These are phyloP conservation scores for Acaromyces ingoldii DNA, from an alignment of 1,284 basidiomycete genomes.

Conservation along the genomic window DNA sequence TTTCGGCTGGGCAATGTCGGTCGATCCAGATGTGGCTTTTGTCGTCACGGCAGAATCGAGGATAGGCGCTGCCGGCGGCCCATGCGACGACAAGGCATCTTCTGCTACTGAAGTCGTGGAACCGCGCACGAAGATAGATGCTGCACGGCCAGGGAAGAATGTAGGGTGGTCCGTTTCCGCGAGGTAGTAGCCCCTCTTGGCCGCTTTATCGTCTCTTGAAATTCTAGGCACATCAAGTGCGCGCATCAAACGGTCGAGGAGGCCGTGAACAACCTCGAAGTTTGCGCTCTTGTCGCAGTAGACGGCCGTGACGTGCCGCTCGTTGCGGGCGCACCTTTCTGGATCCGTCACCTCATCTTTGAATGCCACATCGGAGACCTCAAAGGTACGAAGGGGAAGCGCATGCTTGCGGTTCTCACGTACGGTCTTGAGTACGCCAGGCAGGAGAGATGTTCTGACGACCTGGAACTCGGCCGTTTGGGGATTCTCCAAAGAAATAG, in stretches of 20 bases:
- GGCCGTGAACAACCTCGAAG: slow-evolving; percentile 92
- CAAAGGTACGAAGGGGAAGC: slow-evolving; percentile 87
- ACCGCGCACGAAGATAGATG: slow-evolving; percentile 78
- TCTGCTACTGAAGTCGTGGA: slow-evolving; percentile 50
- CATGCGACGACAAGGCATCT: too few relatives aligned
- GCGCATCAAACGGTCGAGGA: slow-evolving; percentile 89
- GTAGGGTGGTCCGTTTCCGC: slow-evolving; percentile 76
- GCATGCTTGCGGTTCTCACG: slow-evolving; percentile 93
- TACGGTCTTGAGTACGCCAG: slow-evolving; percentile 91
- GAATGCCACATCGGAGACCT: slow-evolving; percentile 86
- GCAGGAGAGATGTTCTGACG: slow-evolving; percentile 87
- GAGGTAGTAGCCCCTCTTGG: slow-evolving; percentile 79
- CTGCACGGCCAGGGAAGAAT: slow-evolving; percentile 91
- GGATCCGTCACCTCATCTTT: slow-evolving; percentile 64
- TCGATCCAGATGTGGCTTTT: not conserved
- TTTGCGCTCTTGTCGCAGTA: slow-evolving; percentile 95
- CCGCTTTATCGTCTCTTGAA: slow-evolving; percentile 56
- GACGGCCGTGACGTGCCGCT: slow-evolving; percentile 78
- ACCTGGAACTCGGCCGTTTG: slow-evolving; percentile 98
- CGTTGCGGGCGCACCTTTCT: slow-evolving; percentile 82
- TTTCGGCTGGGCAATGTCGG: not conserved
- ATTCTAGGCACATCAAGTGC: slow-evolving; percentile 85
- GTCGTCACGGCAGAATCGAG: not conserved
- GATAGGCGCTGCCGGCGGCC: not conserved
- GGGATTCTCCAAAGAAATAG: slow-evolving; percentile 89